Conservation (phyloP, 2,329 filamentous ascomycete species). For the Ophiostoma pallidulum region DNA sequence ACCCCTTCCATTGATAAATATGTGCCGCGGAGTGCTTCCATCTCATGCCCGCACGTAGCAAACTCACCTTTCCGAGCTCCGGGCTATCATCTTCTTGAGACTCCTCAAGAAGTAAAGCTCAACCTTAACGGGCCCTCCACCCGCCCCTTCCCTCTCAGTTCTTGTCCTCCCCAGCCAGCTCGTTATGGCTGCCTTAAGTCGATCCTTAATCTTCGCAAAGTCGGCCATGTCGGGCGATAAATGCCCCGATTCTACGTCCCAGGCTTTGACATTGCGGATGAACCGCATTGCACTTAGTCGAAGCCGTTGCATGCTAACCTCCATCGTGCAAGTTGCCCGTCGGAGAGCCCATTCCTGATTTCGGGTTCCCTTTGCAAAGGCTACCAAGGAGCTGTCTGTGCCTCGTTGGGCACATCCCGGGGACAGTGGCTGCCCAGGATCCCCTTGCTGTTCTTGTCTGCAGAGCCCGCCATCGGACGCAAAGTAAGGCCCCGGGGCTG, state of each 20-base stretch:
- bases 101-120: constrained; percentile 14
- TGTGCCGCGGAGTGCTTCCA: no score
- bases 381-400: background rate
- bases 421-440: background rate
- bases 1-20: no score
- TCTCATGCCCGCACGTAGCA: background rate
- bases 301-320: constrained; percentile 3
- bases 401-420: background rate
- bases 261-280: background rate
- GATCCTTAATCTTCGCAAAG: constrained; percentile 10
- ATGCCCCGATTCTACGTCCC: background rate
- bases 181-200: constrained; percentile 5
- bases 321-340: background rate
- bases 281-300: background rate
- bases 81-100: constrained; percentile 7
- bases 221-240: constrained; percentile 9
- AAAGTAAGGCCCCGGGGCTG: no score
- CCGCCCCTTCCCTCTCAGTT: background rate
- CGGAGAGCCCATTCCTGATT: no score
- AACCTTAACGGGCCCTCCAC: constrained; percentile 4
- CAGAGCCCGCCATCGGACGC: background rate
- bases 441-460: background rate
- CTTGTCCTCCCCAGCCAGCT: constrained; percentile 11
- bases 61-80: background rate
- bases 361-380: no score